Percentiles rank a stretch among this genome's conserved stretches.
phyloP scores from a whole-genome alignment of 371 early-diverging fungal genomes.

The Enteropsectra breve region DNA sequence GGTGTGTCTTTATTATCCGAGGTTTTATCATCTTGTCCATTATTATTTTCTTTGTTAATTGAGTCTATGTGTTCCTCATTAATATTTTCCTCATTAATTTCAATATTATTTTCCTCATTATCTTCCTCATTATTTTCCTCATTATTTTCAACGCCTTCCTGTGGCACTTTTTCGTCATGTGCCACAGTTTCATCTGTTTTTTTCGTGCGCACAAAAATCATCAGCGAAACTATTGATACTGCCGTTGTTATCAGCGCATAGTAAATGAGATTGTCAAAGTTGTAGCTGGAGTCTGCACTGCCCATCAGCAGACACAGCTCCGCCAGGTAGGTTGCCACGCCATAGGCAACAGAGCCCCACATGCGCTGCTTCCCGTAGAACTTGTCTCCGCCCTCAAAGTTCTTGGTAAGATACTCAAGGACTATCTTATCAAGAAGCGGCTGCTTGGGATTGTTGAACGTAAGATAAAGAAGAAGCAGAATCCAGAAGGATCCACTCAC shows the following conservation, averaged over 20 bases:
- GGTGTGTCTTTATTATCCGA: not conserved
- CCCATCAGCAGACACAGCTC: conserved; percentile 24
- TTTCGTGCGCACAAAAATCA: conserved; percentile 26
- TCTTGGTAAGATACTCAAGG: conserved; percentile 53
- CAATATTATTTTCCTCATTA: no score
- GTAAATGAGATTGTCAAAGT: conserved; percentile 43
- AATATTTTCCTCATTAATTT: no score
- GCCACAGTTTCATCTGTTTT: no score
- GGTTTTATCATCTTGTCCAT: conserved; percentile 1
- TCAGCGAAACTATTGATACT: conserved; percentile 10
- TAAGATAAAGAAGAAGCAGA: conserved; percentile 47
- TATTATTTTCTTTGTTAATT: no score
- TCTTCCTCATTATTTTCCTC: not conserved
- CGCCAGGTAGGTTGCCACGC: conserved; percentile 42
- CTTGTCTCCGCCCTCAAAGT: conserved; percentile 40
- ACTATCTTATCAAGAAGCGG: conserved; percentile 56
- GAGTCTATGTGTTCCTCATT: no score
- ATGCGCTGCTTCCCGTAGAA: conserved; percentile 60
- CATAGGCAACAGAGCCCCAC: conserved; percentile 59
- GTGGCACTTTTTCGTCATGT: no score
- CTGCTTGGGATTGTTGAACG: conserved; percentile 33
- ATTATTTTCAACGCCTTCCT: not conserved
- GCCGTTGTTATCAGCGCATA: conserved; percentile 42
- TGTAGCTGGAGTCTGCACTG: conserved; percentile 4
- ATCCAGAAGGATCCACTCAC: conserved; percentile 29